Evolutionary conservation across 148 eudicot species (phyloP), one percentile per base, ranked within the genome.

Genomic region (Selenicereus undatus): DNA sequence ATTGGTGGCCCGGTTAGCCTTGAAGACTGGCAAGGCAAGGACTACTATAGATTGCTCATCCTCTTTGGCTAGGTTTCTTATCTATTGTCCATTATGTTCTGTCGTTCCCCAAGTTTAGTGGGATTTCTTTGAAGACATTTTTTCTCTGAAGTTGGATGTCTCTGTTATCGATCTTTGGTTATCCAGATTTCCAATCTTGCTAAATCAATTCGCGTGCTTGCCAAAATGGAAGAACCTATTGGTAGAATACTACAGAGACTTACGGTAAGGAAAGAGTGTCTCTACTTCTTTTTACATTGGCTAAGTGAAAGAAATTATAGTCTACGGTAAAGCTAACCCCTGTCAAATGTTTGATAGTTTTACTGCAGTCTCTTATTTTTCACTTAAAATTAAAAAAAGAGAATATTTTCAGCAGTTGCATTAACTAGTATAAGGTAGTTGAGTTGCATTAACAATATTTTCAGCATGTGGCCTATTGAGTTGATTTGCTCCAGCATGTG

Each of bases 191-290:
- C 91, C 66, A 86, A 88, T 86, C 95, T 96, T 60, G 98, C 99
- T 50, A 93, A 94, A 78, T 84, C 99, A 45, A 87, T 96, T 82
- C 94, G 99, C 48, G 89, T 88, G 81, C 91, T 96, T 86, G 99
- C 99, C 78, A 90, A 89, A 35, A 93, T 96, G 97, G 97, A 96
- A 81, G 99, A 96, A 58, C 99, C 99, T 18, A 86, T 96, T 81
- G 99, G 99, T 74, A 94, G 75, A 76, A 85, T 92, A 78, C 39
- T 92, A 56, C 93, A 89, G 84, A 93, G 83, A 89, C 93, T 94
- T 32, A 94, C 93, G 97, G 99, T 91, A 73, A 73, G 89, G 17
- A 6, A 24, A 11, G 64, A 22, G 36, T n/a, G 43, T 64, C 27
- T 17, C 29, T 45, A 12, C 18, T 54, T 17, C 60, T 32, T 8